A percentile compares a stretch with the other conserved stretches of the same genome.
Evolutionary conservation across 2,329 filamentous ascomycete species (phyloP).

Genomic region (Nigrograna mackinnonii): DNA sequence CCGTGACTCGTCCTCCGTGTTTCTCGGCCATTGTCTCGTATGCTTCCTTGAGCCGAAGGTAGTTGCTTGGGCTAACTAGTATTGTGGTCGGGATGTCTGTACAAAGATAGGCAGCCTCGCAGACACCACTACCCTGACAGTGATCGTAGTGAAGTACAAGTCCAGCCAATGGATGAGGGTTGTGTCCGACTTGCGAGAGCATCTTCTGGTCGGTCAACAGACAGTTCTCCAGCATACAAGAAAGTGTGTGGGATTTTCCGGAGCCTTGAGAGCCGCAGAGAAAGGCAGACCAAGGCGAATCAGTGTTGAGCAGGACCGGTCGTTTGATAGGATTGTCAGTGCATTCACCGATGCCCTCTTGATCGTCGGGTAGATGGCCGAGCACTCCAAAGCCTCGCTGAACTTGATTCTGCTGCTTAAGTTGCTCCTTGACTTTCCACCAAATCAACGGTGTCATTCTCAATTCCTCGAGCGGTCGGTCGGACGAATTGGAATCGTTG

Average conservation of each 20-base stretch:
- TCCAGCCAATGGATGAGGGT: conserved; percentile 58
- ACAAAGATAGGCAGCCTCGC: conserved; percentile 18
- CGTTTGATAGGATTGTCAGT: no score
- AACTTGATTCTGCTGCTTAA: no score
- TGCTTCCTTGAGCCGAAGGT: conserved; percentile 7
- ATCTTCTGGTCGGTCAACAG: conserved; percentile 14
- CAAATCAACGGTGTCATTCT: no score
- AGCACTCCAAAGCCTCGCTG: no score
- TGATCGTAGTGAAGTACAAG: conserved; percentile 59
- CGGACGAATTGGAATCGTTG: no score
- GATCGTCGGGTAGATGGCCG: no score
- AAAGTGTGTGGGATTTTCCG: conserved; percentile 63
- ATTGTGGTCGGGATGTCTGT: conserved; percentile 12
- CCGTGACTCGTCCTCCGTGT: conserved; percentile 6
- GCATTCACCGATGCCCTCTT: no score
- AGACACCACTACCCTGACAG: conserved; percentile 11
- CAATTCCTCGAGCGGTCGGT: no score
- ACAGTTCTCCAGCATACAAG: conserved; percentile 64
- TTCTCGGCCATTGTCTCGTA: conserved; percentile 12
- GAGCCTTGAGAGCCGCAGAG: conserved; percentile 65
- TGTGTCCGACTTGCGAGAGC: conserved; percentile 38
- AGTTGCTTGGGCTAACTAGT: conserved; percentile 19
- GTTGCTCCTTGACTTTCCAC: no score
- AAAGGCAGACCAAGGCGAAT: conserved; percentile 42
- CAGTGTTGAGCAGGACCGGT: conserved; percentile 1